phyloP scores from a whole-genome alignment of 75 land plant genomes.

The Sequoia sempervirens region DNA sequence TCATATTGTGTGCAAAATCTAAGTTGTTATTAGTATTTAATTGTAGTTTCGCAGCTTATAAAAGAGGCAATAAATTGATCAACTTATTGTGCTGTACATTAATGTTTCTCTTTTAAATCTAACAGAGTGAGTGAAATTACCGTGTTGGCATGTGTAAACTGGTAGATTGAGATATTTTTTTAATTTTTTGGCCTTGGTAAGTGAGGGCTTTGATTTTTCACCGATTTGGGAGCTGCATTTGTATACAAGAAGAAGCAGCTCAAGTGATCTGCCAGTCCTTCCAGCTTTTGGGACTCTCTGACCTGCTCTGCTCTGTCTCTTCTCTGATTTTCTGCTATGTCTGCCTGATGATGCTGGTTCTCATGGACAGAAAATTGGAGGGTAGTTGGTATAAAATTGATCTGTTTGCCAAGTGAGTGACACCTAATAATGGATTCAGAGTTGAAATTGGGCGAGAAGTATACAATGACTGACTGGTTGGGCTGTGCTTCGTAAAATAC shows the following conservation, averaged over 20 bases:
- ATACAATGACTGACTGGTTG: background rate
- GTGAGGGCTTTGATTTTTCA: background rate
- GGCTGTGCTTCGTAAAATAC: background rate
- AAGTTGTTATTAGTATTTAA: background rate
- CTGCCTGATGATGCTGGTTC: background rate
- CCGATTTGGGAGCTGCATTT: background rate
- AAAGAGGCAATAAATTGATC: background rate
- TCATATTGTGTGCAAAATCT: background rate
- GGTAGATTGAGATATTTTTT: background rate
- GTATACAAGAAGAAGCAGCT: background rate
- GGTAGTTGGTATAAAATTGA: background rate
- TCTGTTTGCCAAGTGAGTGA: background rate
- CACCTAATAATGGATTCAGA: background rate
- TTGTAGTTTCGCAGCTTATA: background rate
- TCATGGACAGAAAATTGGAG: background rate
- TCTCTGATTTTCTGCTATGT: background rate
- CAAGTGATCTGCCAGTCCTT: background rate
- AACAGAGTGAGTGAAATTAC: background rate
- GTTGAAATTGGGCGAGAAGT: background rate
- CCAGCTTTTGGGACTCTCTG: background rate
- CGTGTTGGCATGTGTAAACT: background rate
- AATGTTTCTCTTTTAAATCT: background rate
- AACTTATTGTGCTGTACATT: background rate
- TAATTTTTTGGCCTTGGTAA: background rate
- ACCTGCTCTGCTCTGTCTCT: background rate